These are phyloP conservation scores for Biscutella auriculata DNA, from an alignment of 441 rosid species.

Conservation along the genomic window DNA sequence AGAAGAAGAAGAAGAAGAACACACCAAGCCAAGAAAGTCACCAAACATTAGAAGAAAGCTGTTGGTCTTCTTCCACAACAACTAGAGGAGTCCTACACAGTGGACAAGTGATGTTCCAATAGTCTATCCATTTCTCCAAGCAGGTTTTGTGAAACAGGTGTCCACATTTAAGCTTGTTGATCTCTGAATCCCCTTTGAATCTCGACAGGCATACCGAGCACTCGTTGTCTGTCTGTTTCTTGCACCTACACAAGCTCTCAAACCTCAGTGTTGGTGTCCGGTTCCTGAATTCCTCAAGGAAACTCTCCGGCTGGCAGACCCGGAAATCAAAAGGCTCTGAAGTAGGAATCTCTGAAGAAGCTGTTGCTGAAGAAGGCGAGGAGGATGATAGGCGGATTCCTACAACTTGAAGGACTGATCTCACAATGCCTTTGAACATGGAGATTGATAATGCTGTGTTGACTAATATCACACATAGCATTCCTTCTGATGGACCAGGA, in stretches of 20 bases:
- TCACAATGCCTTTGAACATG: conserved; percentile 55
- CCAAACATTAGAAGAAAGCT: conserved; percentile 37
- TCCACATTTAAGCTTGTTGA: conserved; percentile 63
- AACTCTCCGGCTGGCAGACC: conserved; percentile 30
- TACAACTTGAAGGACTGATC: conserved; percentile 52
- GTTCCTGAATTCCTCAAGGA: conserved; percentile 55
- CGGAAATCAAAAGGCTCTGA: conserved; percentile 33
- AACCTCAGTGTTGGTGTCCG: conserved; percentile 41
- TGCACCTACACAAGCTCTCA: conserved; percentile 32
- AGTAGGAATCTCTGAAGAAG: conserved; percentile 20
- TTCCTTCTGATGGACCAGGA: conserved; percentile 92
- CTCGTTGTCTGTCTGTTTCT: conserved; percentile 39
- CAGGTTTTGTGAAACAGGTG: conserved; percentile 74
- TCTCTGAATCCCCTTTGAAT: conserved; percentile 64
- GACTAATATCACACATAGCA: conserved; percentile 59
- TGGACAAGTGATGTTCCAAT: conserved; percentile 81
- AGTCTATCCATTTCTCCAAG: conserved; percentile 84
- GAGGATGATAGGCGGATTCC: conserved; percentile 47
- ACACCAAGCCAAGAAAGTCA: conserved; percentile 22
- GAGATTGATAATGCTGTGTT: conserved; percentile 78
- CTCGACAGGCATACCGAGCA: conserved; percentile 69
- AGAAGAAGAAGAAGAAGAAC: no score
- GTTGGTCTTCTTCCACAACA: conserved; percentile 41
- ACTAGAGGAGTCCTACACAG: conserved; percentile 67
- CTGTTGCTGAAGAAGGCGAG: conserved; percentile 19